Evolutionary conservation across 2,329 filamentous ascomycete species (phyloP).

Genomic region (Akanthomyces uredinophilus): DNA sequence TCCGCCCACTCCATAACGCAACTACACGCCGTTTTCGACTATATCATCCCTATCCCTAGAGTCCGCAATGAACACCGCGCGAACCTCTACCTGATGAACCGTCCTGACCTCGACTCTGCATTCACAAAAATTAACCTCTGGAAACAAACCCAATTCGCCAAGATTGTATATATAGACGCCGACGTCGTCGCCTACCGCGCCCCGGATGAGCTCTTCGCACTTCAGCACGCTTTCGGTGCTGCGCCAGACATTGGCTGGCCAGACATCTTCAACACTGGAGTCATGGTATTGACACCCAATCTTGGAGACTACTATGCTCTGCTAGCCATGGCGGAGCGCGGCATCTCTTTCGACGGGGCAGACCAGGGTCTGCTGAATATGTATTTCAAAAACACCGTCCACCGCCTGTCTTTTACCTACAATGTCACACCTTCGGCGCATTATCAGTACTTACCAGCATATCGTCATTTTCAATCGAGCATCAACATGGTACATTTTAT

Average conservation of each 20-base stretch:
- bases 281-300: slow-evolving; percentile 87
- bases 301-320: slow-evolving; percentile 84
- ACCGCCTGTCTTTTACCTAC: slow-evolving; percentile 89
- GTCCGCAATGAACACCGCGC: slow-evolving; percentile 71
- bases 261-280: slow-evolving; percentile 95
- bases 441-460: slow-evolving; percentile 96
- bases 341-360: slow-evolving; percentile 93
- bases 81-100: slow-evolving; percentile 89
- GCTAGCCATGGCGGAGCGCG: slow-evolving; percentile 73
- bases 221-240: slow-evolving; percentile 57
- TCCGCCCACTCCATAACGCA: slow-evolving; percentile 70
- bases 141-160: slow-evolving; percentile 83
- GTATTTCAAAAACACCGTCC: slow-evolving; percentile 79
- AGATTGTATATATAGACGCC: slow-evolving; percentile 91
- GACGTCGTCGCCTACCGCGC: slow-evolving; percentile 88
- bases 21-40: slow-evolving; percentile 81
- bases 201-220: slow-evolving; percentile 84
- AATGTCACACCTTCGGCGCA: slow-evolving; percentile 95
- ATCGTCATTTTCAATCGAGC: slow-evolving; percentile 82
- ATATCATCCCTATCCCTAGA: slow-evolving; percentile 77
- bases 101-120: slow-evolving; percentile 81
- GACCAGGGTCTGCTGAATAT: slow-evolving; percentile 95
- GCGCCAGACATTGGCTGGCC: slow-evolving; percentile 97
- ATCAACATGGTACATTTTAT: slow-evolving; percentile 96
- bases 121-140: slow-evolving; percentile 97